A percentile compares a stretch with the other conserved stretches of the same genome.
Conservation (phyloP, 2,329 filamentous ascomycete species). For the Hirsutella thompsonii region DNA sequence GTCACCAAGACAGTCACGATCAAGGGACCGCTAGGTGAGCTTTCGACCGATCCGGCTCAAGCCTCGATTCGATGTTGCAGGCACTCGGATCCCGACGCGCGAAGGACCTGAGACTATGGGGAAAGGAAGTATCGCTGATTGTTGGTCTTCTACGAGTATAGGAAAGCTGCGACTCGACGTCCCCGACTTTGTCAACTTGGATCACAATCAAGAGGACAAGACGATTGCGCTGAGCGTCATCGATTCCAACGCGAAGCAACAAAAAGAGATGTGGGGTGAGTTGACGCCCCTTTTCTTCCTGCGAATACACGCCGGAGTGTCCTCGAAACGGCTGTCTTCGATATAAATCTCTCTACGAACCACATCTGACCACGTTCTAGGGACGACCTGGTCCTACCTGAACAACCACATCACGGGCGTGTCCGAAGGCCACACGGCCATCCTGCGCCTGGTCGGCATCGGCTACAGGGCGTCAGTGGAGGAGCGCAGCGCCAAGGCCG, state of each 20-base stretch:
- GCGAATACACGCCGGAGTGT: slow-evolving; percentile 11
- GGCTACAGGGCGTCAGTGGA: slow-evolving; percentile 89
- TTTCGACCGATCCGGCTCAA: neutral
- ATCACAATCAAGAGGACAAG: slow-evolving; percentile 48
- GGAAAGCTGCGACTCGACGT: slow-evolving; percentile 66
- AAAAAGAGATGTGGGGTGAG: slow-evolving; percentile 95
- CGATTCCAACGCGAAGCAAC: slow-evolving; percentile 55
- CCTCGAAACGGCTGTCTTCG: no score
- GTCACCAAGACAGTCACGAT: slow-evolving; percentile 59
- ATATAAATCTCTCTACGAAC: neutral
- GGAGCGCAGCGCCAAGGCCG: slow-evolving; percentile 56
- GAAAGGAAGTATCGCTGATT: neutral
- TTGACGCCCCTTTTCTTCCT: neutral
- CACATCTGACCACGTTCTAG: slow-evolving; percentile 27
- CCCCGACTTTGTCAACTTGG: slow-evolving; percentile 64
- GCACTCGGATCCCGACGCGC: no score
- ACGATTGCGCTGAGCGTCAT: slow-evolving; percentile 58
- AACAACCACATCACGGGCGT: slow-evolving; percentile 88
- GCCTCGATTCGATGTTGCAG: neutral
- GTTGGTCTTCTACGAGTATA: slow-evolving; percentile 14
- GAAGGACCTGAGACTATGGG: neutral
- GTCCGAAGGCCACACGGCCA: slow-evolving; percentile 89
- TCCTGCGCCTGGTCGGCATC: slow-evolving; percentile 85
- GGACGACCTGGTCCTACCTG: slow-evolving; percentile 80
- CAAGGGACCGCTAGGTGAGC: slow-evolving; percentile 65